A percentile compares a stretch with the other conserved stretches of the same genome.
phyloP scores from a whole-genome alignment of 169 alveolate genomes.

The Theileria orientalis region DNA sequence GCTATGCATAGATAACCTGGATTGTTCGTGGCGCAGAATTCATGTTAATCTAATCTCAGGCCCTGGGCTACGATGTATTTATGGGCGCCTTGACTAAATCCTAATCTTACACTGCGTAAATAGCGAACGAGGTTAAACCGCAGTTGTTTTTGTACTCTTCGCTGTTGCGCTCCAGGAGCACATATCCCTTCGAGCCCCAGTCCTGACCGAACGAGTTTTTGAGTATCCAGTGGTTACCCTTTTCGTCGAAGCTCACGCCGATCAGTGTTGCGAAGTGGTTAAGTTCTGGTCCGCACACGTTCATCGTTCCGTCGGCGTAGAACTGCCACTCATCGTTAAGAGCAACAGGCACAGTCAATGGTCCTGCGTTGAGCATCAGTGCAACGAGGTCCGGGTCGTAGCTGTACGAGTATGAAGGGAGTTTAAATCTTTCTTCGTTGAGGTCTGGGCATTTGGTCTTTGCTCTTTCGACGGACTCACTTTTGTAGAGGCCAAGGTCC shows the following conservation, averaged over 20 bases:
- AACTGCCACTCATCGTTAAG: constrained; percentile 81
- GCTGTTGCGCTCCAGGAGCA: constrained; percentile 49
- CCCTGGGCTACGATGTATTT: too few relatives aligned
- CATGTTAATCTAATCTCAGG: too few relatives aligned
- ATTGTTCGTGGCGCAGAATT: too few relatives aligned
- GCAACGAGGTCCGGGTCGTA: constrained; percentile 58
- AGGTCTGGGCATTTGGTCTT: constrained; percentile 16
- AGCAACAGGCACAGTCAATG: constrained; percentile 88
- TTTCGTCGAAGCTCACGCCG: constrained; percentile 72
- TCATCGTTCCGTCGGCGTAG: constrained; percentile 76
- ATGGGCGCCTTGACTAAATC: too few relatives aligned
- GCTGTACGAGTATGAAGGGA: constrained; percentile 18
- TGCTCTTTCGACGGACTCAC: constrained; percentile 25
- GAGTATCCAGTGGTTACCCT: constrained; percentile 70
- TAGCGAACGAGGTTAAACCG: constrained; percentile 40
- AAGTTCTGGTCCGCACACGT: constrained; percentile 59
- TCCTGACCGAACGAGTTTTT: constrained; percentile 81
- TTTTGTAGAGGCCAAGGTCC: constrained; percentile 67
- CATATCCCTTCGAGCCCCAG: constrained; percentile 85
- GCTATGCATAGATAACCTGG: too few relatives aligned
- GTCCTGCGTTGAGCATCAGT: constrained; percentile 69
- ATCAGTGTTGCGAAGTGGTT: constrained; percentile 81
- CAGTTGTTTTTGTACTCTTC: constrained; percentile 23
- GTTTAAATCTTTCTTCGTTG: constrained; percentile 28
- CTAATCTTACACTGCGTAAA: constrained; percentile 17